phyloP scores from a whole-genome alignment of 1,284 basidiomycete genomes.

The Ustilago crameri region DNA sequence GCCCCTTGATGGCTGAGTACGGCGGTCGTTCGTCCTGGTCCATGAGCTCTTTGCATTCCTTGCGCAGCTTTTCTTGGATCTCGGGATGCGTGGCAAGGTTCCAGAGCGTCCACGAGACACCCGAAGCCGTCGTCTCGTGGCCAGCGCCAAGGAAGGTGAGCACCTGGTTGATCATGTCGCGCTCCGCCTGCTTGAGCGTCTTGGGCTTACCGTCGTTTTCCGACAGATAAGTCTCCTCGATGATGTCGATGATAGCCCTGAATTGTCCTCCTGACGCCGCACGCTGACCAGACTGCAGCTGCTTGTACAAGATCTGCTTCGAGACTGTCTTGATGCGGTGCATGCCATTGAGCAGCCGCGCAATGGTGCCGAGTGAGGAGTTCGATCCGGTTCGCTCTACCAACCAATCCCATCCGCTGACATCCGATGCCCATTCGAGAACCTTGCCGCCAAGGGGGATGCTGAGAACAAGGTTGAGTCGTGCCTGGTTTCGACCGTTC shows the following conservation, averaged over 20 bases:
- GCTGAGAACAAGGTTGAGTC: constrained; percentile 56
- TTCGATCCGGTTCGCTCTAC: constrained; percentile 6
- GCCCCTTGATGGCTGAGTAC: constrained; percentile 74
- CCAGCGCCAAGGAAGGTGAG: constrained; percentile 61
- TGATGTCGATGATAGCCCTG: constrained; percentile 50
- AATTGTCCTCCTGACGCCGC: constrained; percentile 15
- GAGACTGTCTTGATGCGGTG: constrained; percentile 51
- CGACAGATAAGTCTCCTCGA: constrained; percentile 35
- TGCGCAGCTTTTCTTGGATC: constrained; percentile 74
- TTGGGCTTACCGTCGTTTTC: constrained; percentile 51
- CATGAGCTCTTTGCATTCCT: constrained; percentile 70
- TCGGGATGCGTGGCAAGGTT: constrained; percentile 73
- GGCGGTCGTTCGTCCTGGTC: constrained; percentile 43
- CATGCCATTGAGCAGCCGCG: constrained; percentile 43
- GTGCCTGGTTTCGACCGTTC: constrained; percentile 49
- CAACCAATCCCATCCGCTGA: constrained; percentile 15
- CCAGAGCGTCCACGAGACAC: constrained; percentile 79
- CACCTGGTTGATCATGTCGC: constrained; percentile 53
- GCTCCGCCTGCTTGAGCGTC: constrained; percentile 49
- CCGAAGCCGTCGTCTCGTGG: constrained; percentile 74
- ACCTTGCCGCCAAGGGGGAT: constrained; percentile 50
- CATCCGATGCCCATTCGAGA: constrained; percentile 25
- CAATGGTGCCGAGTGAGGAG: constrained; percentile 2
- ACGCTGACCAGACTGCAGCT: constrained; percentile 46
- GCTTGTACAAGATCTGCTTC: constrained; percentile 51